Evolutionary conservation across 2,329 filamentous ascomycete species (phyloP).

Genomic region (Colletotrichum sp.): DNA sequence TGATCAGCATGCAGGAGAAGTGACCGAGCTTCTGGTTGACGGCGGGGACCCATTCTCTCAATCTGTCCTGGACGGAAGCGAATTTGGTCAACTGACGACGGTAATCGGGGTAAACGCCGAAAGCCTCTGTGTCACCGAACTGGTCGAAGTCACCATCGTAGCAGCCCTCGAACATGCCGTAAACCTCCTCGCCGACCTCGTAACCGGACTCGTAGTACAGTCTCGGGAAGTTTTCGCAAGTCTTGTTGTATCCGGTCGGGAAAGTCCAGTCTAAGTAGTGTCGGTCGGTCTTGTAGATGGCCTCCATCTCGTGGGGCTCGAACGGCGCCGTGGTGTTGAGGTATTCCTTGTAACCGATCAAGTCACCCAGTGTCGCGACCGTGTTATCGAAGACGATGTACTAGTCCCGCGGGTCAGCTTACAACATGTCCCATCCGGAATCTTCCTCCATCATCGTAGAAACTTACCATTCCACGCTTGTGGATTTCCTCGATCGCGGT

Average conservation of each 20-base stretch:
- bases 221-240: constrained; percentile 59
- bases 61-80: constrained; percentile 69
- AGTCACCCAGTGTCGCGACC: constrained; percentile 67
- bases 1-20: constrained; percentile 68
- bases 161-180: constrained; percentile 55
- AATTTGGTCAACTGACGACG: constrained; percentile 70
- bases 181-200: constrained; percentile 51
- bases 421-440: constrained; percentile 9
- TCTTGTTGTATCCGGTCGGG: constrained; percentile 56
- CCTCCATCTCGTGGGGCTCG: constrained; percentile 58
- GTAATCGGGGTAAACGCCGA: constrained; percentile 68
- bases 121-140: constrained; percentile 68
- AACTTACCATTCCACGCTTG: constrained; percentile 51
- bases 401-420: constrained; percentile 68
- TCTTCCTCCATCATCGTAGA: constrained; percentile 44
- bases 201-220: constrained; percentile 66
- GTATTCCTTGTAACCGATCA: constrained; percentile 66
- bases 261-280: constrained; percentile 64
- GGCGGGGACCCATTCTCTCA: constrained; percentile 66
- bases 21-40: constrained; percentile 62
- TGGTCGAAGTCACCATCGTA: constrained; percentile 68
- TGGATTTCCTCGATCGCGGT: constrained; percentile 64
- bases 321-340: constrained; percentile 65
- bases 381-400: constrained; percentile 72
- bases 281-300: constrained; percentile 58